Evolutionary conservation across 1,284 basidiomycete species (phyloP), one percentile per base, ranked within the genome.

Genomic region (Moesziomyces antarcticus): DNA sequence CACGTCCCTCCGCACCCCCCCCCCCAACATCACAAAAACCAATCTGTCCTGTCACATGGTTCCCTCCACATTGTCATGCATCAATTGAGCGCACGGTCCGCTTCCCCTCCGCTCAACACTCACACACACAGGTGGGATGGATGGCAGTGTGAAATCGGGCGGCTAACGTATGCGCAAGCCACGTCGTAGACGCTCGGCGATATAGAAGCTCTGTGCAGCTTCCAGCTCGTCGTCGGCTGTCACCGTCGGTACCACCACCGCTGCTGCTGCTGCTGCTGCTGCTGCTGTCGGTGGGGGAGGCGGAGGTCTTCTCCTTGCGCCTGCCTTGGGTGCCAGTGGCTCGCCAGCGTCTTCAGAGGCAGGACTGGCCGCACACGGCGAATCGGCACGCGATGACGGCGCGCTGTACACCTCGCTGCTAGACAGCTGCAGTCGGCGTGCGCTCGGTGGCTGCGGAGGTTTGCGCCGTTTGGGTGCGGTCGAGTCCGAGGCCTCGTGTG

Each of bases 181-280:
- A 18, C 69, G n/a, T 21, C 69, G 50, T 33, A 72, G 22, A 22
- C 69, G 49, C 24, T 72, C 55, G 21, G 69, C 69, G 30, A 72
- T 66, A 20, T 66, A 59, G 4, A 55, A 72, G 33, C 58, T 58
- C 46, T 72, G 63, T 13, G 50, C 63, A 20, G n/a, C 60, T 0
- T 53, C 57, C 55, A 66, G 18, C 14, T 57, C 58, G n/a, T 62
- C 60, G 9, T 49, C 55, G 4, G 42, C 53, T 20, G 42, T 21
- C 4, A 9, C 5, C 5, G 50, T 18, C 11, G 50, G 22, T 13
- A 11, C 18, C 21, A 22, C 42, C 35, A 20, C 30, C 16, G 27
- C 24, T 27, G n/a, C 27, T 16, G 30, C 2, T 18, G 30, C 20
- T 3, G 42, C 18, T 46, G 47, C 5, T 18, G 18, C 20, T 14